These are phyloP conservation scores for Apiotrichum siamense DNA, from an alignment of 1,284 basidiomycete genomes.

Conservation along the genomic window DNA sequence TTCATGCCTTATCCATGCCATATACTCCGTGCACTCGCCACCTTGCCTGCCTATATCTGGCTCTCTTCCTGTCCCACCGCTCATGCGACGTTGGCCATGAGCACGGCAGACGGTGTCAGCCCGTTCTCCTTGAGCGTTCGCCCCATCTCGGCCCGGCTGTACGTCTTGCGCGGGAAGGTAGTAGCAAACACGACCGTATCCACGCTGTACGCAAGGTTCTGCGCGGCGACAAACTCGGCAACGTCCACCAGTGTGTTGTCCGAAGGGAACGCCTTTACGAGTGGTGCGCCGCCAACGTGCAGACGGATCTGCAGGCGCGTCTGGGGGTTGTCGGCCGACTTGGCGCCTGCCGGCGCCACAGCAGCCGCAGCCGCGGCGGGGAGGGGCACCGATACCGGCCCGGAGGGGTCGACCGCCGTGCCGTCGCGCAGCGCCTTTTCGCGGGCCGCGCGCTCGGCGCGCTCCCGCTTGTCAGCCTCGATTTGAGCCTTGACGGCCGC, in stretches of 20 bases:
- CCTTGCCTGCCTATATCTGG: no score
- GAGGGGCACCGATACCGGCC: conserved; percentile 39
- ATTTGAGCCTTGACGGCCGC: conserved; percentile 86
- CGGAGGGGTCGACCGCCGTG: conserved; percentile 39
- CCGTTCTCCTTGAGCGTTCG: conserved; percentile 46
- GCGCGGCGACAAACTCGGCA: conserved; percentile 74
- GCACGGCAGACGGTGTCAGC: conserved; percentile 46
- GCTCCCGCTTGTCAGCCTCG: conserved; percentile 79
- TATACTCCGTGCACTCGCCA: no score
- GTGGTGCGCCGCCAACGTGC: conserved; percentile 67
- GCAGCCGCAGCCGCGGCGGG: conserved; percentile 23
- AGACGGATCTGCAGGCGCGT: conserved; percentile 76
- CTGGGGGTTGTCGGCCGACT: conserved; percentile 70
- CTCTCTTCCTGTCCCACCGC: no score
- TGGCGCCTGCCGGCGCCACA: conserved; percentile 49
- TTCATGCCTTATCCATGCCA: no score
- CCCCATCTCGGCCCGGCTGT: conserved; percentile 36
- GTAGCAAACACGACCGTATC: conserved; percentile 68
- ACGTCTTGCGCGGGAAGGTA: conserved; percentile 67
- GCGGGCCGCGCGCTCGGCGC: conserved; percentile 76
- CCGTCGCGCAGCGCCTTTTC: conserved; percentile 86
- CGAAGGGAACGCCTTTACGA: conserved; percentile 71
- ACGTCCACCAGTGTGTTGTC: conserved; percentile 71
- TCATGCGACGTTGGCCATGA: conserved; percentile 30
- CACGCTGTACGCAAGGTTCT: conserved; percentile 62